Percentiles rank a stretch among this genome's conserved stretches.
These are phyloP conservation scores for Coemansia aciculifera DNA, from an alignment of 192 early-diverging fungal species.

Conservation along the genomic window DNA sequence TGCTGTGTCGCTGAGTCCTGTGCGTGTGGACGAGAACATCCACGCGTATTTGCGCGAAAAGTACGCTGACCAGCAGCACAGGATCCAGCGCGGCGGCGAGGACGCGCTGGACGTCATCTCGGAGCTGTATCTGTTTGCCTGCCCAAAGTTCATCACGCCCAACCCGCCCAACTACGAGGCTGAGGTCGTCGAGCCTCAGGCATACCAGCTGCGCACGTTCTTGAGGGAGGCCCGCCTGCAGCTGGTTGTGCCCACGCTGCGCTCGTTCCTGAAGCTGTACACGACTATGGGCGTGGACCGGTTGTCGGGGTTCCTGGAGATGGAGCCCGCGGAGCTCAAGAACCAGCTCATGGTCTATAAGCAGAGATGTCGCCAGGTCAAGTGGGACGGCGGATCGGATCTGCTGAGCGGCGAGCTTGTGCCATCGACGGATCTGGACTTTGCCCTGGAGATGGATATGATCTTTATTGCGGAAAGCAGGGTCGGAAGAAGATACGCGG, in stretches of 20 bases:
- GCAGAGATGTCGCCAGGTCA: constrained; percentile 89
- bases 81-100: constrained; percentile 85
- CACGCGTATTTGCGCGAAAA: constrained; percentile 87
- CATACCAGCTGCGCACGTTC: constrained; percentile 85
- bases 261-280: constrained; percentile 96
- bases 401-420: constrained; percentile 84
- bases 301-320: constrained; percentile 83
- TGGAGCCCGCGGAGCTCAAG: constrained; percentile 78
- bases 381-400: constrained; percentile 72
- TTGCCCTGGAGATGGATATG: constrained; percentile 92
- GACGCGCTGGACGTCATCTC: constrained; percentile 80
- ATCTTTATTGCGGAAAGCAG: constrained; percentile 94
- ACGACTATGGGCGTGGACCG: constrained; percentile 88
- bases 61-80: constrained; percentile 86
- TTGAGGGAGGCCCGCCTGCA: constrained; percentile 83
- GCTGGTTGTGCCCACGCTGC: constrained; percentile 79
- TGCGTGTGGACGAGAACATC: constrained; percentile 90
- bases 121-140: constrained; percentile 88
- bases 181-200: constrained; percentile 57
- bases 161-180: constrained; percentile 80
- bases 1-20: constrained; percentile 89
- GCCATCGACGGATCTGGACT: constrained; percentile 84
- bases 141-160: constrained; percentile 95
- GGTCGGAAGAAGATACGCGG: constrained; percentile 87
- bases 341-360: constrained; percentile 91